Conservation (phyloP, 805 yeast genomes). For the Saccharomyces jurei region DNA sequence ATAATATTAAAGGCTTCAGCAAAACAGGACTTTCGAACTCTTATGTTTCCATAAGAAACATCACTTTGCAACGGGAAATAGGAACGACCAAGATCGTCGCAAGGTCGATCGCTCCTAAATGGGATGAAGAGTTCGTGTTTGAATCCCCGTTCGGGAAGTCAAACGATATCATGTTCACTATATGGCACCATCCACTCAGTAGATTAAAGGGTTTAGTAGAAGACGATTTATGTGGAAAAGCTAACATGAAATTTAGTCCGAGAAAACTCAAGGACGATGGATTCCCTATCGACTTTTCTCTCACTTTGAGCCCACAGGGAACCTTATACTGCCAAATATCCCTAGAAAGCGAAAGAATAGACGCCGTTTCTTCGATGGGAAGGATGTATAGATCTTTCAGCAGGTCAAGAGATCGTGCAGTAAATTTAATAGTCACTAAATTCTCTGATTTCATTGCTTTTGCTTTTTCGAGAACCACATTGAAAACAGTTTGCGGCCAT, state of each 20-base stretch:
- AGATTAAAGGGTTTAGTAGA: conserved; percentile 32
- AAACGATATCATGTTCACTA: conserved; percentile 46
- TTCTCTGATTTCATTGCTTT: conserved; percentile 56
- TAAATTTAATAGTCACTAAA: conserved; percentile 63
- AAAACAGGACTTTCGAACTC: conserved; percentile 45
- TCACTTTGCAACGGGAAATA: conserved; percentile 43
- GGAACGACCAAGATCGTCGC: conserved; percentile 63
- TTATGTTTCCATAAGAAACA: conserved; percentile 56
- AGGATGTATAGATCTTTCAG: conserved; percentile 58
- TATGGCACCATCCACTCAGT: conserved; percentile 57
- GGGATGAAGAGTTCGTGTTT: conserved; percentile 81
- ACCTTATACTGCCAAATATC: conserved; percentile 56
- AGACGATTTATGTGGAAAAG: conserved; percentile 61
- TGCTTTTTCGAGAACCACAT: conserved; percentile 48
- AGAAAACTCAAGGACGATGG: conserved; percentile 58
- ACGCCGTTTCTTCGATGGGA: conserved; percentile 76
- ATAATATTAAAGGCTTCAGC: conserved; percentile 43
- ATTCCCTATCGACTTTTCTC: conserved; percentile 48
- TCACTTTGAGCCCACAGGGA: conserved; percentile 64
- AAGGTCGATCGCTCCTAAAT: conserved; percentile 60
- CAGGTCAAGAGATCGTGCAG: conserved; percentile 57
- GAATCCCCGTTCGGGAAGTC: conserved; percentile 35
- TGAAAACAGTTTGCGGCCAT: conserved; percentile 48
- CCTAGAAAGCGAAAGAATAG: conserved; percentile 71
- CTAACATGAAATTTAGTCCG: conserved; percentile 54